These are phyloP conservation scores for Polygonum aviculare DNA, from an alignment of 148 eudicot genomes.

Conservation along the genomic window DNA sequence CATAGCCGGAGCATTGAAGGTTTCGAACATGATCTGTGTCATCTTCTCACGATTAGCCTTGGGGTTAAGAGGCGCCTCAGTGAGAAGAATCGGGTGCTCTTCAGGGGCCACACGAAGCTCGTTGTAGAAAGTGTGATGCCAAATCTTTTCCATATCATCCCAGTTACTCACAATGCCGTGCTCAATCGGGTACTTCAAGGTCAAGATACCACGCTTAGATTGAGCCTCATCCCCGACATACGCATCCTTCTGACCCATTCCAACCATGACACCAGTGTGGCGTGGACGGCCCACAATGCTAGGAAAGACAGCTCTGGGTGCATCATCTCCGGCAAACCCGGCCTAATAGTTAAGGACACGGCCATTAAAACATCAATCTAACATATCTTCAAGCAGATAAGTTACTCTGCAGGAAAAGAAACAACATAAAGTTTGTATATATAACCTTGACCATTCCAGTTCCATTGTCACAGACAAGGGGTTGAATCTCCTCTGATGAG, in stretches of 20 bases:
- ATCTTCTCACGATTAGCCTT: constrained; percentile 15
- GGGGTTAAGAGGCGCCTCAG: constrained; percentile 13
- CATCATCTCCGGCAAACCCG: constrained; percentile 13
- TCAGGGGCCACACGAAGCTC: constrained; percentile 15
- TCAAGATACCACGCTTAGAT: constrained; percentile 14
- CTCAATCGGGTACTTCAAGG: constrained; percentile 11
- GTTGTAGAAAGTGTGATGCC: constrained; percentile 15
- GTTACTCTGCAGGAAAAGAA: background rate
- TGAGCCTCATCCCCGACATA: constrained; percentile 14
- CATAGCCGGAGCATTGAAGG: constrained; percentile 12
- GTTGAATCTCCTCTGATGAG: constrained; percentile 6
- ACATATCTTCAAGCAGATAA: background rate
- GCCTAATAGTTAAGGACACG: constrained; percentile 4
- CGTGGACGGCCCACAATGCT: constrained; percentile 11
- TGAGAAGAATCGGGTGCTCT: constrained; percentile 12
- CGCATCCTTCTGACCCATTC: constrained; percentile 14
- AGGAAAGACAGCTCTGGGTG: constrained; percentile 8
- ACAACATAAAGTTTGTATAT: background rate
- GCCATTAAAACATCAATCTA: background rate
- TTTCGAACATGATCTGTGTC: constrained; percentile 13
- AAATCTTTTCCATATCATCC: constrained; percentile 14
- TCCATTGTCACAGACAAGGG: constrained; percentile 13
- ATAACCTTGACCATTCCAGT: constrained; percentile 11
- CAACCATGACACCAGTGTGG: constrained; percentile 15
- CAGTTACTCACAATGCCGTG: constrained; percentile 13